A percentile compares a stretch with the other conserved stretches of the same genome.
phyloP scores from a whole-genome alignment of 208 protist genomes.

The Leishmania tropica region DNA sequence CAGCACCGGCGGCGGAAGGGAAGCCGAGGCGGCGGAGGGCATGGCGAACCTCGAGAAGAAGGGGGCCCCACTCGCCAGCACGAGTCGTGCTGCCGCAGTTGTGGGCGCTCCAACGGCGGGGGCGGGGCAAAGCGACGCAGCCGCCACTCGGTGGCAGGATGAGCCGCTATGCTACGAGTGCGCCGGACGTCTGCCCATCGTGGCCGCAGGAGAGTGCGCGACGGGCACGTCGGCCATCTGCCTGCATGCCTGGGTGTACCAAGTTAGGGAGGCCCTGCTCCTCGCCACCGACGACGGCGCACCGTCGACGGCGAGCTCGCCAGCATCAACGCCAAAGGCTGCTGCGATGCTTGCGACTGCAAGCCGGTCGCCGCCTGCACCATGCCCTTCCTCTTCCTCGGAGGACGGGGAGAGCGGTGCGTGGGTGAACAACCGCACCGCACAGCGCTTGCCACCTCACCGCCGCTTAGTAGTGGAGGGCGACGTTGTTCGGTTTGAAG shows the following conservation, averaged over 20 bases:
- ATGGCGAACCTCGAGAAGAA: neutral
- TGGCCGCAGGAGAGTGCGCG: conserved; percentile 38
- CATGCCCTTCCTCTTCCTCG: neutral
- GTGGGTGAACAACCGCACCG: neutral
- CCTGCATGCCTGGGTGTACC: conserved; percentile 80
- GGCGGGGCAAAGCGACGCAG: neutral
- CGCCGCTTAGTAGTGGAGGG: neutral
- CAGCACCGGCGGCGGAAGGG: neutral
- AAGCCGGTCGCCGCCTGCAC: neutral
- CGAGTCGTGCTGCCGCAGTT: neutral
- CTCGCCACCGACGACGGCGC: neutral
- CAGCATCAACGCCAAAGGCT: neutral
- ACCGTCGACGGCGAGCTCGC: neutral
- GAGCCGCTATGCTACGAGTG: conserved; percentile 84
- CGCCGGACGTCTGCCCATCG: conserved; percentile 46
- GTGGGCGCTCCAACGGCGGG: neutral
- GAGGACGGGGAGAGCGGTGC: neutral
- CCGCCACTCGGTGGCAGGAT: neutral
- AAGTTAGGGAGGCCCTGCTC: conserved; percentile 45
- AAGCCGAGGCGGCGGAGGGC: neutral
- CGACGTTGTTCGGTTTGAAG: conserved; percentile 26
- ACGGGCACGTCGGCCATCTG: conserved; percentile 41
- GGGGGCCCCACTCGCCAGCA: neutral
- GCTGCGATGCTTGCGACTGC: neutral
- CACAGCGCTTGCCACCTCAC: neutral